Conservation (phyloP, 305 asterid genomes). For the Rubia balearica region DNA sequence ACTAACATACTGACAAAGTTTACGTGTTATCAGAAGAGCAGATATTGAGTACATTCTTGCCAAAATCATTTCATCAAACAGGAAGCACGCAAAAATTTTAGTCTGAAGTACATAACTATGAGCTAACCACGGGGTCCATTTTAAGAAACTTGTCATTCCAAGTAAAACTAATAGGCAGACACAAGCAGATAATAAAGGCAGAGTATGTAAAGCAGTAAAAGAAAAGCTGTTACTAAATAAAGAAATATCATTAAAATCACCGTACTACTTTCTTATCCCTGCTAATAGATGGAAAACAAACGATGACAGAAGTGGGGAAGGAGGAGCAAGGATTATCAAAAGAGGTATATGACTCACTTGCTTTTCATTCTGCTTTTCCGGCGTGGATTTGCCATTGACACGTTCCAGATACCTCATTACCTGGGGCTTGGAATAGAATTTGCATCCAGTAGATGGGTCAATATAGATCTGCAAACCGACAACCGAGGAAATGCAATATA, state of each 20-base stretch:
- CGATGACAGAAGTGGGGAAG: neutral
- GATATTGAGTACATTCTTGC: neutral
- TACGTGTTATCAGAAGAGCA: neutral
- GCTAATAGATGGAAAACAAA: neutral
- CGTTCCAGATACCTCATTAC: conserved; percentile 41
- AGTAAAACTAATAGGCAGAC: neutral
- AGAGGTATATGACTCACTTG: conserved; percentile 18
- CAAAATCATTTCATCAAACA: neutral
- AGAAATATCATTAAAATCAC: neutral
- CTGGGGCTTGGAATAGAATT: conserved; percentile 46
- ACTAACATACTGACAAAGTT: conserved; percentile 22
- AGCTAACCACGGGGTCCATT: neutral
- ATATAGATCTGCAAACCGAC: conserved; percentile 44
- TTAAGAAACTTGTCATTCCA: neutral
- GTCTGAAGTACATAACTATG: neutral
- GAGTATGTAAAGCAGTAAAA: neutral
- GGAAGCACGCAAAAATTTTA: neutral
- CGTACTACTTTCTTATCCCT: neutral
- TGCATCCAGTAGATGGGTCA: conserved; percentile 42
- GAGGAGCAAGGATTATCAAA: neutral
- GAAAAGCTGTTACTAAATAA: neutral
- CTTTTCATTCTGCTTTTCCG: conserved; percentile 24
- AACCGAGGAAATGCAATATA: conserved; percentile 9
- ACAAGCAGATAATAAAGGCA: neutral
- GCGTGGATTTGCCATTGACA: conserved; percentile 14